Percentiles rank a stretch among this genome's conserved stretches.
These are phyloP conservation scores for Sordariomycetes sp. DNA, from an alignment of 2,329 filamentous ascomycete genomes.

Conservation along the genomic window DNA sequence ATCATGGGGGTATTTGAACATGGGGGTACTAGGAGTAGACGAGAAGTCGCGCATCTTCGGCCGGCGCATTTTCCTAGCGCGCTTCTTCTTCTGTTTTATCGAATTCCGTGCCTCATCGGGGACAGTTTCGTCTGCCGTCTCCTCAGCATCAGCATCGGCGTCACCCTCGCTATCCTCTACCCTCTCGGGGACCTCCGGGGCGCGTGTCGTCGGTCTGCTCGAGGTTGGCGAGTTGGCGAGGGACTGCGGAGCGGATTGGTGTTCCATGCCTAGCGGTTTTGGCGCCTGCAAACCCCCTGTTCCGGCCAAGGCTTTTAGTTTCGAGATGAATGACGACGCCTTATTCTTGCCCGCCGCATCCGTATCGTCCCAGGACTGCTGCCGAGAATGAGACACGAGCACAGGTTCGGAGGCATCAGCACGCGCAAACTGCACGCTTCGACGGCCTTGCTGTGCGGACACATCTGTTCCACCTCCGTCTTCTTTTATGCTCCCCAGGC, in stretches of 20 bases:
- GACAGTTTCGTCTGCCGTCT: conserved; percentile 69
- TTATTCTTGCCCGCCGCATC: conserved; percentile 48
- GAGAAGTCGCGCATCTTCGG: conserved; percentile 36
- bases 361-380: conserved; percentile 57
- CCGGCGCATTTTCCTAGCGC: conserved; percentile 48
- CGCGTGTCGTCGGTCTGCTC: conserved; percentile 21
- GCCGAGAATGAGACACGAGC: conserved; percentile 38
- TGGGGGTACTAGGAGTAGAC: conserved; percentile 58
- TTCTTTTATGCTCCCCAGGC: neutral
- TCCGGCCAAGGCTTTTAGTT: conserved; percentile 62
- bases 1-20: conserved; percentile 19
- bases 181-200: conserved; percentile 33
- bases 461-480: neutral
- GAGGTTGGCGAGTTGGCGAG: conserved; percentile 36
- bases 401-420: conserved; percentile 38
- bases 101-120: conserved; percentile 32
- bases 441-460: conserved; percentile 12
- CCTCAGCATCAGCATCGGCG: conserved; percentile 74
- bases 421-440: conserved; percentile 68
- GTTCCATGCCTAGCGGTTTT: conserved; percentile 5
- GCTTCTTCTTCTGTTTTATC: conserved; percentile 46
- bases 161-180: conserved; percentile 60
- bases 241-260: conserved; percentile 27
- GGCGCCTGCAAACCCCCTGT: conserved; percentile 35
- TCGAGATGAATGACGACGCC: conserved; percentile 62